phyloP scores from a whole-genome alignment of 495 filamentous ascomycete species.

The Penicillium riverlandense region DNA sequence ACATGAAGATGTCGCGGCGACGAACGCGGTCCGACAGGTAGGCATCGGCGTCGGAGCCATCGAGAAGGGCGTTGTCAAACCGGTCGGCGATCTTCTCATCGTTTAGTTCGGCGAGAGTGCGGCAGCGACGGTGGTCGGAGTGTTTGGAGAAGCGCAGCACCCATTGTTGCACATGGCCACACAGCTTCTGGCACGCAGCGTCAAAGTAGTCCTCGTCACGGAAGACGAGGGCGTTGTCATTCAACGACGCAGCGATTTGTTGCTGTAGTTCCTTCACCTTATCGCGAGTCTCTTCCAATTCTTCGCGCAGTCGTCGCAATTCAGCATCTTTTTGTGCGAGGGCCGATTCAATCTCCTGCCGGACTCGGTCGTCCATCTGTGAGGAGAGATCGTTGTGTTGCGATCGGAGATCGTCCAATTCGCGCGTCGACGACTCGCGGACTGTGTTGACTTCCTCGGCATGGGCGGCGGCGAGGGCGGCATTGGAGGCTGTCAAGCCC shows the following conservation, averaged over 20 bases:
- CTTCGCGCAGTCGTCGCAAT: slow-evolving; percentile 64
- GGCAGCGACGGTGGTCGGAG: slow-evolving; percentile 80
- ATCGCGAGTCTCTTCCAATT: slow-evolving; percentile 70
- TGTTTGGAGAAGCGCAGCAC: slow-evolving; percentile 93
- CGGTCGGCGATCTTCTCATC: slow-evolving; percentile 88
- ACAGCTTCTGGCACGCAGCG: slow-evolving; percentile 86
- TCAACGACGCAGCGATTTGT: slow-evolving; percentile 65
- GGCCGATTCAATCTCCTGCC: slow-evolving; percentile 51
- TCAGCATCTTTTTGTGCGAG: slow-evolving; percentile 71
- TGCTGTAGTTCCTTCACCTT: slow-evolving; percentile 76
- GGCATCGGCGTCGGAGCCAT: slow-evolving; percentile 81
- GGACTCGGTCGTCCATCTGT: slow-evolving; percentile 58
- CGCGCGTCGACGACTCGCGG: slow-evolving; percentile 44
- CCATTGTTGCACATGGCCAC: slow-evolving; percentile 91
- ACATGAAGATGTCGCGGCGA: slow-evolving; percentile 91
- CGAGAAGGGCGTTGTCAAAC: slow-evolving; percentile 86
- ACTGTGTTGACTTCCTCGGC: slow-evolving; percentile 54
- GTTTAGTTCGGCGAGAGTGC: slow-evolving; percentile 68
- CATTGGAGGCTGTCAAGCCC: slow-evolving; percentile 62
- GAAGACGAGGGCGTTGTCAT: slow-evolving; percentile 68
- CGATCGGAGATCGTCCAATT: slow-evolving; percentile 55
- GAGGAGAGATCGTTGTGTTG: slow-evolving; percentile 51
- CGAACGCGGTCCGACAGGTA: slow-evolving; percentile 80
- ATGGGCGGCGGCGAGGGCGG: slow-evolving; percentile 55
- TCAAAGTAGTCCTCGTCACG: slow-evolving; percentile 93